Evolutionary conservation across 345 rosid genomes (phyloP), one percentile per base, ranked within the genome.

Genomic region (Populus pruinosa): DNA sequence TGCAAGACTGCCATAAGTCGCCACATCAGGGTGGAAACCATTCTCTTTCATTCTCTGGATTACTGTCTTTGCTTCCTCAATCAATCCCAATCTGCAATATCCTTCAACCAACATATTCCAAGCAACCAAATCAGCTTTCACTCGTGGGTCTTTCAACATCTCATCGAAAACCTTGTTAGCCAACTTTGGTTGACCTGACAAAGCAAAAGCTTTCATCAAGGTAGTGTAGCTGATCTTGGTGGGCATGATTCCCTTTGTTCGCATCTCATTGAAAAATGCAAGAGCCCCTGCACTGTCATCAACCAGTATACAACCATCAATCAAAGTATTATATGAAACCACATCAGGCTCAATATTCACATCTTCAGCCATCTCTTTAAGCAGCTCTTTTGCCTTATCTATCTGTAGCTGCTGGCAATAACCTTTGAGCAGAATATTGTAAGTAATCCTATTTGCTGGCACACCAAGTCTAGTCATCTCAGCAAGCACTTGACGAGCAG

Each of bases 51-150:
- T 93, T 73, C 78, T 85, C 83, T 84, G 83, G 63, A 93, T 81
- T 25, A 88, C 74, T 70, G 83, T 88, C 91, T 91, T 92, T 0
- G 96, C 98, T 80, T 92, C 98, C 80, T 91, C 97, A 5, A 93
- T 87, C 76, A 92, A 79, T 74, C 97, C 97, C 53, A 89, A 79
- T 77, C 88, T 88, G 72, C 93, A 90, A 71, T 89, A 91, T 73
- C 93, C 94, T 88, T 94, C 97, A 38, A 94, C 89, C 87, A 94
- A 75, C 98, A 91, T 89, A 72, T 92, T 94, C 97, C 97, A 94
- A 0, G 98, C 98, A 10, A 93, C 86, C 83, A 88, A 64, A 86
- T 95, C 99, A 0, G 88, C 92, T 87, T 90, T 92, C 71, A 93
- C 96, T 66, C 96, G 78, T 0, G 93, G 91, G 77, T 93, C 98